Base-by-base conservation (phyloP, 768 basidiomycete species). In the Mycena galericulata region DNA sequence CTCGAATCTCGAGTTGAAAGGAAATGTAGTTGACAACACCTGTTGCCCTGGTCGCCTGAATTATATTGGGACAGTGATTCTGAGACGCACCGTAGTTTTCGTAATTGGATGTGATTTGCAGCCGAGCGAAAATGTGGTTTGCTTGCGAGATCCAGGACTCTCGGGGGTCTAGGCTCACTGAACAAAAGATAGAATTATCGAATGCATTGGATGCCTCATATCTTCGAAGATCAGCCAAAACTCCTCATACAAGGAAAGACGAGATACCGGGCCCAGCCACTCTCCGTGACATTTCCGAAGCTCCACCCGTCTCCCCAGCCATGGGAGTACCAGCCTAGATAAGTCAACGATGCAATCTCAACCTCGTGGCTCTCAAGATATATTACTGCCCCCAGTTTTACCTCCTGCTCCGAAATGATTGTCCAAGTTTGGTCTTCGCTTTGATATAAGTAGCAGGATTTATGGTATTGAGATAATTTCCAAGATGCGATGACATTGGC, bases 211-310 rank as follows among this genome's bases (percentile, higher is more conserved):
- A 45, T n/a, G n/a, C n/a, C 6, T 15, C 22, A 20, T 45, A 22
- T 8, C 43, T 45, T n/a, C n/a, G 41, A 24, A 11, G 18, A 26
- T 59, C 4, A 47, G 26, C 6, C 3, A 34, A 14, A 24, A 46
- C 2, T 22, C 8, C 22, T 53, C 20, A 34, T 30, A 2, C 24
- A 30, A 30, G 6, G n/a, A 6, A 27, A 30, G 4, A 26, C 2
- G n/a, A 7, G 6, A 49, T 60, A 60, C 59, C 59, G 47, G 15
- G 32, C 49, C 59, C 59, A 60, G 17, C 32, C 59, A 18, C 32
- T 12, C 8, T 34, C 29, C 58, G 24, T 36, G 27, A 38, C 26
- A 2, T 49, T n/a, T 38, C 34, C 45, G 20, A 22, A 20, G 6
- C 6, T 20, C 7, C 20, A 20, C n/a, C n/a, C n/a, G 20, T 5